A percentile compares a stretch with the other conserved stretches of the same genome.
Conservation (phyloP, 1,284 basidiomycete species). For the Papiliotrema fonsecae region DNA sequence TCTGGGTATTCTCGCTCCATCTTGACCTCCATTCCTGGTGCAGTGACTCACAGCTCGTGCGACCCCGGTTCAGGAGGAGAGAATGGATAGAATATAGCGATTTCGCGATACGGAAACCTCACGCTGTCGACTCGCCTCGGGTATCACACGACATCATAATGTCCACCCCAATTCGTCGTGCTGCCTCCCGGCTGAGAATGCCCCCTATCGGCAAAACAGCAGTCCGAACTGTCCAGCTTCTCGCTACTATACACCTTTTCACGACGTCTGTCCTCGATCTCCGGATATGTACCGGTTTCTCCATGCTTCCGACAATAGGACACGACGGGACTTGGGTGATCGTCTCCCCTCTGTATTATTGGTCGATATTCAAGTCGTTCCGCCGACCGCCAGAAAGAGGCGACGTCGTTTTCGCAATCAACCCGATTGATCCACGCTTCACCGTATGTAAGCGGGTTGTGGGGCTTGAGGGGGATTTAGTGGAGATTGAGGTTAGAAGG, state of each 20-base stretch:
- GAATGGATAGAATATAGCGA: no score
- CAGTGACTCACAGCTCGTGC: no score
- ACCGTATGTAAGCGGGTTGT: slow-evolving; percentile 86
- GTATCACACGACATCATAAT: no score
- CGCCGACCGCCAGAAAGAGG: slow-evolving; percentile 58
- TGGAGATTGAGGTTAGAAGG: slow-evolving; percentile 70
- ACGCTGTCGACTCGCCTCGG: no score
- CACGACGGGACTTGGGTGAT: slow-evolving; percentile 47
- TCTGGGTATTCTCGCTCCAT: no score
- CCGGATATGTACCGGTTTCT: slow-evolving; percentile 57
- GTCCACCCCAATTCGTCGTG: no score
- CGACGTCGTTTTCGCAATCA: slow-evolving; percentile 72
- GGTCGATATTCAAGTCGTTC: slow-evolving; percentile 16
- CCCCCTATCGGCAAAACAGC: slow-evolving; percentile 19
- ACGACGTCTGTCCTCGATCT: slow-evolving; percentile 34
- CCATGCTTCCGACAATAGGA: slow-evolving; percentile 80
- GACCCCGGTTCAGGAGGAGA: no score
- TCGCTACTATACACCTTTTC: slow-evolving; percentile 20
- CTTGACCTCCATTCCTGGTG: no score
- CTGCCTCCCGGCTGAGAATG: slow-evolving; percentile 6
- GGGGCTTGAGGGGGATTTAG: slow-evolving; percentile 80
- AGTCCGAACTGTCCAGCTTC: slow-evolving; percentile 24
- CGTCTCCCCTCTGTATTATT: slow-evolving; percentile 53
- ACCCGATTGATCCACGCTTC: slow-evolving; percentile 65
- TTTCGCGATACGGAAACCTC: no score